phyloP scores from a whole-genome alignment of 192 early-diverging fungal species.

The Coemansia sp. region DNA sequence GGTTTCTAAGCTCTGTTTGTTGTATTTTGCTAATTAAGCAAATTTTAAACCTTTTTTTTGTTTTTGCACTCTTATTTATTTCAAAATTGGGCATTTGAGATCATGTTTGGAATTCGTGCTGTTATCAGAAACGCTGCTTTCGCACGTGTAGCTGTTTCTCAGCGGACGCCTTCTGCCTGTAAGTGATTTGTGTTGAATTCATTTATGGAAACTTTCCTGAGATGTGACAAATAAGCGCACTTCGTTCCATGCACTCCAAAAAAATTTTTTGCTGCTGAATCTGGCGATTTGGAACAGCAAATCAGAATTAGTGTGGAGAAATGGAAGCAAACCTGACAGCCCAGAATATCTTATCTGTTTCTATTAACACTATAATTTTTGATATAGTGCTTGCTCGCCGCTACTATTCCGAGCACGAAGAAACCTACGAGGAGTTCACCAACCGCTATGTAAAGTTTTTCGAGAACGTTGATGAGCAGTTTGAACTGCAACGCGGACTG shows the following conservation, averaged over 20 bases:
- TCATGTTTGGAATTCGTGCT: conserved; percentile 53
- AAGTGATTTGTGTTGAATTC: conserved; percentile 18
- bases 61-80: conserved; percentile 3
- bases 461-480: conserved; percentile 85
- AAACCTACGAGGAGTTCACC: conserved; percentile 75
- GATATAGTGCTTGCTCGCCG: conserved; percentile 53
- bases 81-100: not conserved
- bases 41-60: conserved; percentile 19
- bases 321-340: not conserved
- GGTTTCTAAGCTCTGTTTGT: not conserved
- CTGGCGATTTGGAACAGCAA: not conserved
- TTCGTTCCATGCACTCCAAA: too few relatives aligned
- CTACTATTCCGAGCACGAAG: conserved; percentile 71
- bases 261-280: not conserved
- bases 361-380: not conserved
- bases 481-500: conserved; percentile 96
- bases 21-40: not conserved
- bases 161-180: conserved; percentile 28
- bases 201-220: too few relatives aligned
- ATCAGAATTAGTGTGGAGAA: not conserved
- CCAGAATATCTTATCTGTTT: not conserved
- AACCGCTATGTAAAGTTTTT: conserved; percentile 80
- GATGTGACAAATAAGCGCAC: too few relatives aligned
- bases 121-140: conserved; percentile 38
- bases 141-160: conserved; percentile 21